Evolutionary conservation across 768 basidiomycete genomes (phyloP).

Genomic region (Rossbeevera mucosa): DNA sequence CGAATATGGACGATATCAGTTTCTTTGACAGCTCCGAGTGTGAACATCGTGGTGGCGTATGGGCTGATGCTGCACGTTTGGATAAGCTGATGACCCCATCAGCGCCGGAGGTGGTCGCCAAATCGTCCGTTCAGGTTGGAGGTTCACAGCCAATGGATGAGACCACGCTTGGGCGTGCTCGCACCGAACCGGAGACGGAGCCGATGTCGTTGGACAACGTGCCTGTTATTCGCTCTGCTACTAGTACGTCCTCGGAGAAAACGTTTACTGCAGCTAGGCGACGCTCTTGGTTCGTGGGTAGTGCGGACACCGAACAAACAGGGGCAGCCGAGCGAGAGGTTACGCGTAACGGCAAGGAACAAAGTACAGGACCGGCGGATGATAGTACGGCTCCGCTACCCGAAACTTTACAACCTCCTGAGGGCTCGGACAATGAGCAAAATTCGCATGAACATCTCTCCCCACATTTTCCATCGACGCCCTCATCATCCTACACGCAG

Average conservation of each 20-base stretch:
- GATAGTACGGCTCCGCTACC: slow-evolving; percentile 25
- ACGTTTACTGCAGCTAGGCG: slow-evolving; percentile 33
- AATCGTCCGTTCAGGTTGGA: slow-evolving; percentile 20
- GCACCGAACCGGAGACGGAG: slow-evolving; percentile 33
- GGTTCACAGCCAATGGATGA: slow-evolving; percentile 34
- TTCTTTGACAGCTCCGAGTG: slow-evolving; percentile 80
- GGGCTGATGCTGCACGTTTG: slow-evolving; percentile 64
- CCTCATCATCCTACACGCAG: slow-evolving; percentile 29
- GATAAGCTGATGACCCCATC: slow-evolving; percentile 24
- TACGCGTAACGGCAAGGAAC: slow-evolving; percentile 18
- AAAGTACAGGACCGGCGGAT: slow-evolving; percentile 34
- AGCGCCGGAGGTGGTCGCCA: slow-evolving; percentile 5
- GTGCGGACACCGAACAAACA: slow-evolving; percentile 35
- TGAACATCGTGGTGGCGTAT: slow-evolving; percentile 81
- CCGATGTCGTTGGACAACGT: slow-evolving; percentile 16
- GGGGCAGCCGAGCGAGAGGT: slow-evolving; percentile 24
- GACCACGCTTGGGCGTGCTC: slow-evolving; percentile 19
- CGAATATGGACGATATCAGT: slow-evolving; percentile 97
- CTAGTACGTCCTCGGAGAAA: slow-evolving; percentile 21
- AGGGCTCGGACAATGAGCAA: slow-evolving; percentile 18
- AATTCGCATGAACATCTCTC: slow-evolving; percentile 15
- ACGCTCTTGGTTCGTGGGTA: slow-evolving; percentile 55
- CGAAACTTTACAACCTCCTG: slow-evolving; percentile 7
- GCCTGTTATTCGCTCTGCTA: slow-evolving; percentile 20
- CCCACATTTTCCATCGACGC: slow-evolving; percentile 43